Percentiles rank a stretch among this genome's conserved stretches.
phyloP scores from a whole-genome alignment of 148 eudicot genomes.

The Linanthus parryae region DNA sequence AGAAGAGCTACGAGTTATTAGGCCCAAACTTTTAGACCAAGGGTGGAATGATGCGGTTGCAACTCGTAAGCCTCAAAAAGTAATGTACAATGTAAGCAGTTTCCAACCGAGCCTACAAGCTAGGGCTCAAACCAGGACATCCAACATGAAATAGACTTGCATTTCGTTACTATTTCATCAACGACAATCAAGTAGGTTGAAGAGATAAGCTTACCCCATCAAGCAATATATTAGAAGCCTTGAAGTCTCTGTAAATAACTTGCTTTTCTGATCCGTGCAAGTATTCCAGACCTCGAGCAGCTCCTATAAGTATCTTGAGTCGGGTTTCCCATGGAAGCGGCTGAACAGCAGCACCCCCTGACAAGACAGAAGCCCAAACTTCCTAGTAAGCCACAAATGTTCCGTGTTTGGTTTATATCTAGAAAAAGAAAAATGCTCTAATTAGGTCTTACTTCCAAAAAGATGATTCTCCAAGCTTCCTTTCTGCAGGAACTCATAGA shows the following conservation, averaged over 20 bases:
- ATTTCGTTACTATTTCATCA: neutral
- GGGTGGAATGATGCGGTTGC: no score
- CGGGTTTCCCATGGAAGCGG: constrained; percentile 85
- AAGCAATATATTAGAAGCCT: constrained; percentile 78
- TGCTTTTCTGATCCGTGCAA: constrained; percentile 57
- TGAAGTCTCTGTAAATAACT: constrained; percentile 72
- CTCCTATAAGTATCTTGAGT: constrained; percentile 72
- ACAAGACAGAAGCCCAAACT: neutral
- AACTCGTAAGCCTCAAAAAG: no score
- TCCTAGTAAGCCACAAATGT: neutral
- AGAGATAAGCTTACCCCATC: constrained; percentile 52
- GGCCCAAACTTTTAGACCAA: no score
- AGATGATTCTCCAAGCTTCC: constrained; percentile 89
- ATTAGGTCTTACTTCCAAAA: constrained; percentile 57
- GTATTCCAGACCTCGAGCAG: constrained; percentile 73
- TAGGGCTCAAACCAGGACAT: neutral
- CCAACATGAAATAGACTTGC: constrained; percentile 1
- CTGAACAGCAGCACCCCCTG: constrained; percentile 71
- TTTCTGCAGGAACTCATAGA: constrained; percentile 74
- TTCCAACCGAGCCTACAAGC: no score
- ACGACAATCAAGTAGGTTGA: neutral
- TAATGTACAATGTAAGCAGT: no score
- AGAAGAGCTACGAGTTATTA: no score
- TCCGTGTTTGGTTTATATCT: neutral
- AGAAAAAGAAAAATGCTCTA: neutral